These are phyloP conservation scores for Rutstroemia sydowiana DNA, from an alignment of 2,329 filamentous ascomycete species.

Conservation along the genomic window DNA sequence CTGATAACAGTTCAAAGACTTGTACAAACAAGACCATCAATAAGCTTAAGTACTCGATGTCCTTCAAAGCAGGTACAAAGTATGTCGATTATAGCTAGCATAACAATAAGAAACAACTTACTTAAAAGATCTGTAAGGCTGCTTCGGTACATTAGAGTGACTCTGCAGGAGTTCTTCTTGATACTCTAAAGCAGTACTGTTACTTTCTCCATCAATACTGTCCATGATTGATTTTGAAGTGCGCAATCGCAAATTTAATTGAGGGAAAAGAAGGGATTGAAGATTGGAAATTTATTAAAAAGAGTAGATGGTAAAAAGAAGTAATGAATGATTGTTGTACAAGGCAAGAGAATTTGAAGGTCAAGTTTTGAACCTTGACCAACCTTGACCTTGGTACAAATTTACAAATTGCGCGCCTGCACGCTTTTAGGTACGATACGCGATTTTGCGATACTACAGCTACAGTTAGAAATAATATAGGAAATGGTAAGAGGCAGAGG, in stretches of 20 bases:
- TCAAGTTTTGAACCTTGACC: no score
- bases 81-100: neutral
- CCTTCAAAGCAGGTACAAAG: neutral
- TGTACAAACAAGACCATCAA: neutral
- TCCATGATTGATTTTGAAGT: neutral
- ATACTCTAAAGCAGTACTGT: neutral
- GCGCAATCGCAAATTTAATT: neutral
- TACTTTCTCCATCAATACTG: neutral
- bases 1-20: neutral
- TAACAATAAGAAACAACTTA: constrained; percentile 22
- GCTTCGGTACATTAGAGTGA: constrained; percentile 23
- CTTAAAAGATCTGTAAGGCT: constrained; percentile 34
- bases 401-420: no score
- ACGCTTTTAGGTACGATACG: no score
- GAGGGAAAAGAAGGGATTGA: neutral
- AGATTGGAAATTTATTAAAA: neutral
- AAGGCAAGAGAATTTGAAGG: no score
- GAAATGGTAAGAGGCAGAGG: neutral
- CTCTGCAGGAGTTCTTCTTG: constrained; percentile 11
- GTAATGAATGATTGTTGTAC: no score
- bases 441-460: no score
- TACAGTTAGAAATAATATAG: no score
- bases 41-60: neutral
- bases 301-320: no score
- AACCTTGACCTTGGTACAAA: no score